Percentiles rank a stretch among this genome's conserved stretches.
Conservation (phyloP, 2,329 filamentous ascomycete genomes). For the Neonectria punicea region DNA sequence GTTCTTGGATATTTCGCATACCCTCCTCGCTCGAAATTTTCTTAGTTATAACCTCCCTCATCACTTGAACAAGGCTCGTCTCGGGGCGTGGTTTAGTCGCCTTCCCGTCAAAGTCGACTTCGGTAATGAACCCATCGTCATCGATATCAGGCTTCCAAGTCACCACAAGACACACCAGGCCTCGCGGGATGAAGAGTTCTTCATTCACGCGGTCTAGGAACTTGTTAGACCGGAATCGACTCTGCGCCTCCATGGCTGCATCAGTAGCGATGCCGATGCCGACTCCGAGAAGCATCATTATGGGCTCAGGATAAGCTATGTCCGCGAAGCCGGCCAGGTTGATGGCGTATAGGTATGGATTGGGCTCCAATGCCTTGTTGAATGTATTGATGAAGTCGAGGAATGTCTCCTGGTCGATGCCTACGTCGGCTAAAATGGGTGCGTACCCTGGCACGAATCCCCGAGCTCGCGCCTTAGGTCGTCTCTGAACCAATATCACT, state of each 20-base stretch:
- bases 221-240: conserved; percentile 56
- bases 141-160: conserved; percentile 58
- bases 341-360: conserved; percentile 40
- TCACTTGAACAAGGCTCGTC: conserved; percentile 5
- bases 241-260: conserved; percentile 53
- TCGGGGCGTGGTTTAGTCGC: background rate
- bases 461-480: conserved; percentile 57
- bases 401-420: conserved; percentile 54
- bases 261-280: conserved; percentile 55
- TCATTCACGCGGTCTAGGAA: conserved; percentile 68
- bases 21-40: conserved; percentile 27
- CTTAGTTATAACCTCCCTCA: background rate
- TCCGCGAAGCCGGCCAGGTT: conserved; percentile 26
- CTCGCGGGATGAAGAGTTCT: conserved; percentile 65
- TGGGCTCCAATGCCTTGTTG: conserved; percentile 15
- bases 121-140: conserved; percentile 32
- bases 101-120: conserved; percentile 5
- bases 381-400: conserved; percentile 26
- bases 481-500: conserved; percentile 62
- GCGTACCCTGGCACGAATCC: conserved; percentile 66
- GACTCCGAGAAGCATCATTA: conserved; percentile 37
- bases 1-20: background rate
- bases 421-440: conserved; percentile 56
- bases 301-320: background rate
- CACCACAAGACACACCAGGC: conserved; percentile 62